phyloP scores from a whole-genome alignment of 2,329 filamentous ascomycete species.

The Neoscytalidium dimidiatum region DNA sequence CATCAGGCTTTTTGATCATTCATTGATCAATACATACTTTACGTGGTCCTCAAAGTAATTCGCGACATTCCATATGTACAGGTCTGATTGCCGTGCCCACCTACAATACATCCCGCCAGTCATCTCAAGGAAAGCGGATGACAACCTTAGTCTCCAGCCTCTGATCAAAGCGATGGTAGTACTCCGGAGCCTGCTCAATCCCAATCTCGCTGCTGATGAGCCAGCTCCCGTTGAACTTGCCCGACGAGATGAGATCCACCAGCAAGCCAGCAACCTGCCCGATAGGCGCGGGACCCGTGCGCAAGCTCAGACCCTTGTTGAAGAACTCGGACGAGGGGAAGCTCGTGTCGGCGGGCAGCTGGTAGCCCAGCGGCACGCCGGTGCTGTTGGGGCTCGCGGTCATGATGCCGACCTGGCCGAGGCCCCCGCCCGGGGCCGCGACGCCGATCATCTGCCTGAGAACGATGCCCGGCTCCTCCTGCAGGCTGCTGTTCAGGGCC shows the following conservation, averaged over 20 bases:
- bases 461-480: background rate
- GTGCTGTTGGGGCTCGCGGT: background rate
- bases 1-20: too few relatives aligned
- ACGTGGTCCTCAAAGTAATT: too few relatives aligned
- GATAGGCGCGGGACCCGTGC: too few relatives aligned
- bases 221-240: background rate
- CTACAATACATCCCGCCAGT: too few relatives aligned
- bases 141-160: background rate
- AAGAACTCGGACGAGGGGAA: background rate
- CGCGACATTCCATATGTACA: too few relatives aligned
- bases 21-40: too few relatives aligned
- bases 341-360: background rate
- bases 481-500: background rate
- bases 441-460: background rate
- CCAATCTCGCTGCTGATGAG: background rate
- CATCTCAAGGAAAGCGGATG: background rate
- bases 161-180: background rate
- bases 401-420: background rate
- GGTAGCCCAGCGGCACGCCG: background rate
- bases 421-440: background rate
- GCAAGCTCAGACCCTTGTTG: background rate
- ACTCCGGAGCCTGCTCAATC: background rate
- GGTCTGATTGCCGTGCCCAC: too few relatives aligned
- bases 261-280: background rate
- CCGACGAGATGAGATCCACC: background rate